Conservation (phyloP, 2,329 filamentous ascomycete genomes). For the Aspergillus vadensis region DNA sequence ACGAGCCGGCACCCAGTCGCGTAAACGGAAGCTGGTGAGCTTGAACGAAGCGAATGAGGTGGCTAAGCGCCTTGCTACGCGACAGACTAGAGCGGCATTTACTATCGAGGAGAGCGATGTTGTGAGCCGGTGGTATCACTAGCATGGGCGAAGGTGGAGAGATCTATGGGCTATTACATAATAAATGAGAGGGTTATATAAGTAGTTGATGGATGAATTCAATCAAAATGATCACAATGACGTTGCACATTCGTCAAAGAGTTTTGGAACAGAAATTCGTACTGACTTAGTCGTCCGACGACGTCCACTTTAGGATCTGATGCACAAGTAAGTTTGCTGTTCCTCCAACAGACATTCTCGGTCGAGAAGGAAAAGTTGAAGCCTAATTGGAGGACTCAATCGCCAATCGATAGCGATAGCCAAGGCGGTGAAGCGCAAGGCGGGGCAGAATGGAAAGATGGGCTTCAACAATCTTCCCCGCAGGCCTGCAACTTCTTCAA, state of each 20-base stretch:
- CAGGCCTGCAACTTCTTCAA: conserved; percentile 3
- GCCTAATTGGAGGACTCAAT: too few relatives aligned
- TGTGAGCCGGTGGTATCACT: neutral
- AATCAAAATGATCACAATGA: too few relatives aligned
- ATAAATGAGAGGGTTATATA: too few relatives aligned
- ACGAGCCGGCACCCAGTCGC: conserved; percentile 22
- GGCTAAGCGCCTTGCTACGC: conserved; percentile 50
- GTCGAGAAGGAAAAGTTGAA: too few relatives aligned
- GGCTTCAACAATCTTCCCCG: neutral
- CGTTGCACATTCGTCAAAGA: too few relatives aligned
- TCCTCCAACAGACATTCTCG: too few relatives aligned
- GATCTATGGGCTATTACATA: neutral
- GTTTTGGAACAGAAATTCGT: too few relatives aligned
- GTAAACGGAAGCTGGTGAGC: conserved; percentile 57
- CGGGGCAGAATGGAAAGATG: conserved; percentile 7
- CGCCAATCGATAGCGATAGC: too few relatives aligned
- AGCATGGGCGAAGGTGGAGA: neutral
- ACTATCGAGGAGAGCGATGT: neutral
- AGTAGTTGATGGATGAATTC: too few relatives aligned
- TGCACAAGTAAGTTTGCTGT: too few relatives aligned
- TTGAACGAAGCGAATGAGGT: conserved; percentile 64
- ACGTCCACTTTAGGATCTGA: too few relatives aligned
- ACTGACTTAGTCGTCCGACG: too few relatives aligned
- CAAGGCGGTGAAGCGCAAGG: conserved; percentile 15
- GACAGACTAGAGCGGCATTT: neutral